Base-by-base conservation (phyloP, 192 early-diverging fungal species). In the Ramicandelaber brevisporus region DNA sequence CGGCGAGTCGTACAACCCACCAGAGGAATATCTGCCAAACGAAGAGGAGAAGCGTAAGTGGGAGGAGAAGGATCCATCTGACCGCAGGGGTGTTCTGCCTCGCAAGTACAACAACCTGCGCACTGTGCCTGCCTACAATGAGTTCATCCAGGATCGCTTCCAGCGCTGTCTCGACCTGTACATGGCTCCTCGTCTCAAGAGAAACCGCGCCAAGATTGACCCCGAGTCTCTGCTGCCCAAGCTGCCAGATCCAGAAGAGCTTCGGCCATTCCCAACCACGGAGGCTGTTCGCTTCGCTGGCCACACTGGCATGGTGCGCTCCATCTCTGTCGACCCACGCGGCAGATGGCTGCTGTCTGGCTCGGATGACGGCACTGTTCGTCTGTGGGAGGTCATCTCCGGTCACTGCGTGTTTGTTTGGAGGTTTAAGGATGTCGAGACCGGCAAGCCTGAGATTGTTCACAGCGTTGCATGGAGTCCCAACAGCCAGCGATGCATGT, bases 141-240 rank as follows among this genome's bases (percentile, higher is more conserved):
- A 65, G 16, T 93, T 98, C 33, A 68, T 93, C 24, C 70, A 93
- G 43, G 89, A 98, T 48, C 63, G 87, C 26, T 98, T 96, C 52
- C 70, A 93, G 41, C 62, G 93, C 37, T 93, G 87, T 46, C 61
- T 98, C 39, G 93, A 98, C 44, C 56, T 98, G 31, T 98, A 98
- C 43, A 57, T 98, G 29, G 82, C 84, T 16, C 93, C 93, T 16
- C 79, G 93, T 40, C 58, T 78, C 28, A 44, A 63, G 26, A 82
- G 75, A 50, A 86, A 90, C 43, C 73, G 69, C 36, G 55, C 82
- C 28, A 59, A 89, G 25, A 67, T 87, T 31, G 76, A 96, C 42
- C 71, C 78, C 13, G 89, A 95, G 44, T 75, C 73, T 20, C 63
- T 98, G 21, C 72, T 93, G 27, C 93, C 89, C 31, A 86, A 87